Evolutionary conservation across 345 rosid genomes (phyloP), one percentile per base, ranked within the genome.

Genomic region (Pugionium dolabratum): DNA sequence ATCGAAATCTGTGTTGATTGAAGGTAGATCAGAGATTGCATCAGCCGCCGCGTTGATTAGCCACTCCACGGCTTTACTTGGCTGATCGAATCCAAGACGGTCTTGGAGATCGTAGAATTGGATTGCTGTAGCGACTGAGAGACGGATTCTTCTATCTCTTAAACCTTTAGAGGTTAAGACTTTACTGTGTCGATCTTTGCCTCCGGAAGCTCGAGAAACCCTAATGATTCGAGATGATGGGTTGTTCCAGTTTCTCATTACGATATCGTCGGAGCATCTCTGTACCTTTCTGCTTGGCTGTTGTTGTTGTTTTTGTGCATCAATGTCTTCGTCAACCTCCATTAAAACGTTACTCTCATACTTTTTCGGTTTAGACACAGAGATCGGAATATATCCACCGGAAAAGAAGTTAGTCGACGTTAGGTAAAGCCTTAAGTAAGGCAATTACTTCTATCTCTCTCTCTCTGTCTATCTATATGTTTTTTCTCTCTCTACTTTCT

Each of bases 61-160:
- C 98, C 98, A 93, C 42, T 90, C 98, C 4, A 93, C 90, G 1
- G 98, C 98, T 79, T 93, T 93, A 59, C 98, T 93, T 0, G 98
- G 98, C 72, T 93, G 98, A 76, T 93, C 97, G 45, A 76, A 85
- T 6, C 98, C 98, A 64, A 93, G 62, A 40, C 98, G 83, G 52
- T 93, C 98, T 76, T 93, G 98, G 1, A 93, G 80, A 66, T 93
- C 97, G 9, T 93, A 93, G 75, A 93, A 93, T 40, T 93, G 96
- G 9, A 93, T 90, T 0, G 98, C 98, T 0, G 98, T 93, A 4
- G 85, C 62, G 1, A 93, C 97, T 0, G 98, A 93, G 54, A 93
- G 78, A 63, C 97, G 77, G 18, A 93, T 95, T 66, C 98, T 76
- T 54, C 98, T 45, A 79, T 93, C 98, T 71, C 96, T 79, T 4